Evolutionary conservation across 805 yeast genomes (phyloP), one percentile per base, ranked within the genome.

Genomic region (Lipomyces sp.): DNA sequence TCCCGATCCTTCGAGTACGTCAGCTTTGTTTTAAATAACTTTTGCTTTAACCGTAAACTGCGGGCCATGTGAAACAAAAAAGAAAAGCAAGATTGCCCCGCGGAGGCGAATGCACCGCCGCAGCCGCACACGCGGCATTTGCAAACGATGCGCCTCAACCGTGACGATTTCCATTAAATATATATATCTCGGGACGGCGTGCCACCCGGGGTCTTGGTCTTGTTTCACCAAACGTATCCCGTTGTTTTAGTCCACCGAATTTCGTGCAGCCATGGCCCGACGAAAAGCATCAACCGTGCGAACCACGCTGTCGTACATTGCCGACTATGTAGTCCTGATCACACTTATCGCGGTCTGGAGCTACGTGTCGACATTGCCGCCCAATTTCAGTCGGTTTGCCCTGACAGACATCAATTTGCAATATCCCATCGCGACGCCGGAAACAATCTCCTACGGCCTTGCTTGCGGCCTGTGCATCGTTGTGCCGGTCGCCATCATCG

Each of bases 351-450:
- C 48, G 10, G 39, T 60, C 37, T 64, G 65, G 66, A 58, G 64
- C 33, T 59, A 59, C 59, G 60, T 60, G 55, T 57, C 65, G 30
- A 53, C 60, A 1, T 30, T 64, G 29, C 64, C 55, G 58, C 70
- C 71, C 6, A 39, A 50, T 18, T 61, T 56, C 62, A 55, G 63
- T 37, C 60, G 65, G 73, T 94, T 94, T 75, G 83, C 80, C 60
- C 78, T 93, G 63, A 86, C 87, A 74, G 97, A 94, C 78, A 75
- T 87, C 53, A 84, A 94, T 0, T 85, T 94, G 51, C 86, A 87
- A 60, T 96, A 91, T 77, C 97, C 98, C 0, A 87, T 84, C 76
- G 89, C 96, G 0, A 86, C 84, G 58, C 82, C 79, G 18, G 96
- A 94, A 77, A 82, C 90, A 32, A 96, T 94, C 2, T 80, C 88